These are phyloP conservation scores for Coemansia umbellata DNA, from an alignment of 192 early-diverging fungal species.

Conservation along the genomic window DNA sequence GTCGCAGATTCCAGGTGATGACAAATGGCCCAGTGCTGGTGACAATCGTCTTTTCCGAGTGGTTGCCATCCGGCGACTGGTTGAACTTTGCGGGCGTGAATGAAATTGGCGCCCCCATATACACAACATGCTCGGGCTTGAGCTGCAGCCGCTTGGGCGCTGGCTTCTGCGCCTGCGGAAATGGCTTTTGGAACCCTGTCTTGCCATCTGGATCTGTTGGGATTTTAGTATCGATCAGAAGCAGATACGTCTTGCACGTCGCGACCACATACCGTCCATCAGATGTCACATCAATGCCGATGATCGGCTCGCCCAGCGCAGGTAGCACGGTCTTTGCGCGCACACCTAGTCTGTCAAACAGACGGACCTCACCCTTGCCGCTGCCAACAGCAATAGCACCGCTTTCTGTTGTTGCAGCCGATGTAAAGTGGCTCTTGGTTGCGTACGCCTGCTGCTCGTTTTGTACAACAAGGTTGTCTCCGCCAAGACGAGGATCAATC, in stretches of 20 bases:
- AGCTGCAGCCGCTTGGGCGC: conserved; percentile 74
- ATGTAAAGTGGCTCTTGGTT: conserved; percentile 66
- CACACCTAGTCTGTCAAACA: conserved; percentile 74
- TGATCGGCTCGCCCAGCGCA: conserved; percentile 82
- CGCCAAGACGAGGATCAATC: conserved; percentile 80
- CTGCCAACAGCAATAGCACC: conserved; percentile 81
- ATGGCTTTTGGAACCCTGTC: conserved; percentile 69
- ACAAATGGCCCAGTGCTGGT: conserved; percentile 88
- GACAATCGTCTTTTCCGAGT: conserved; percentile 74
- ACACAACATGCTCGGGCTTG: conserved; percentile 82
- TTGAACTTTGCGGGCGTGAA: conserved; percentile 93
- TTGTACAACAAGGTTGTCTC: conserved; percentile 65
- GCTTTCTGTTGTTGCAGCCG: conserved; percentile 68
- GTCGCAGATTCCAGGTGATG: conserved; percentile 86
- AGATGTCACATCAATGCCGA: conserved; percentile 85
- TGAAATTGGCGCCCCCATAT: conserved; percentile 61
- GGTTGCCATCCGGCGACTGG: conserved; percentile 58
- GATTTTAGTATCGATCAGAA: conserved; percentile 73
- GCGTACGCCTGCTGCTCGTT: conserved; percentile 66
- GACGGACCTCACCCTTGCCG: conserved; percentile 82
- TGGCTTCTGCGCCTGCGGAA: conserved; percentile 62
- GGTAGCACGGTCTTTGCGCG: conserved; percentile 85
- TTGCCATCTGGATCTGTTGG: conserved; percentile 50
- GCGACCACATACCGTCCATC: conserved; percentile 83
- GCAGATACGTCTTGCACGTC: conserved; percentile 80